Base-by-base conservation (phyloP, 2,329 filamentous ascomycete genomes). In the Ceratocystis huliohia region DNA sequence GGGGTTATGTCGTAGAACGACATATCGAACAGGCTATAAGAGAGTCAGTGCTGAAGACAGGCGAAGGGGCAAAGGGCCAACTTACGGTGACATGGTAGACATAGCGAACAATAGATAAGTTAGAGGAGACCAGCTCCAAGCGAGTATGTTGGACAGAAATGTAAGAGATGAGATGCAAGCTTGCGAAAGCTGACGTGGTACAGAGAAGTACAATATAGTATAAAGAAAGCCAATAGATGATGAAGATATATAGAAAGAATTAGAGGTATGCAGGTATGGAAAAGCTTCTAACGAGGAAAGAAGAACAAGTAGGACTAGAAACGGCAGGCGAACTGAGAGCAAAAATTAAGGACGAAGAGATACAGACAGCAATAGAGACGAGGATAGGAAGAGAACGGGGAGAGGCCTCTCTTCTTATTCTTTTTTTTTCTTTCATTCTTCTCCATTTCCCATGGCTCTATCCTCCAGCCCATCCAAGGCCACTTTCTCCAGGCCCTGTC, bases 1-100 rank as follows among this genome's bases (percentile, higher is more conserved):
- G 80, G 81, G 69, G 74, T 73, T 66, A 80, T 78, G 70, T 80
- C 80, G 74, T 79, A 82, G 68, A 83, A 85, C 69, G 76, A 78
- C 75, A 85, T 85, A 75, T 84, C 81, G 74, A 85, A 85, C 67
- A 82, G 77, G 76, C 63, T 68, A 48, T 20, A 15, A 50, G 22
- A 7, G 50, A 63, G 44, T 67, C 66, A 33, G 30, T 65, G 50
- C 45, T 30, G 53, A 4, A 4, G 22, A 56, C 48, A 46, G 65
- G 6, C 59, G 63, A 50, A 13, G 44, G 46, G 46, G 22, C 41
- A 6, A 65, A 25, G 50, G 15, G 37, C 10, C 37, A 20, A 73
- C 75, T 71, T 72, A 76, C 75, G 74, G 70, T 69, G 75, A 76
- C 75, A 76, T 76, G 65, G 65, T 68, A 50, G 57, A 28, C 61